Evolutionary conservation across 1,139 yeast species (phyloP), one percentile per base, ranked within the genome.

Genomic region (Yamadazyma epiphylla): DNA sequence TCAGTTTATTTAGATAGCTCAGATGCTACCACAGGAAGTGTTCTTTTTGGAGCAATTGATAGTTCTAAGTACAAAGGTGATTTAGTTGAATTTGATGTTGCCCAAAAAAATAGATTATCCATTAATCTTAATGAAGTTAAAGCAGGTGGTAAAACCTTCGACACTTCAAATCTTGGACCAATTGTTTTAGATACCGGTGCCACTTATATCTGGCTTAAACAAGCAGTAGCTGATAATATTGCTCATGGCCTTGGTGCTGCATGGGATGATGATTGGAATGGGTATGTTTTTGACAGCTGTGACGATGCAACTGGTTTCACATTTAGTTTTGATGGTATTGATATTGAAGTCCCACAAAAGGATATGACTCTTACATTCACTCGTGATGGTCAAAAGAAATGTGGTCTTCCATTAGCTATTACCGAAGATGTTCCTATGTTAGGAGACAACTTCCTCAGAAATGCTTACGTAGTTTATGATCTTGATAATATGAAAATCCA

Each of bases 401-500:
- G 20, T 17, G 20, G 9, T 4, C 30, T 12, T 21, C 39, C n/a
- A 13, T 24, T 20, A 28, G 38, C 4, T 15, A 31, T 3, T 50
- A 43, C 21, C 27, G 11, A 13, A 9, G 27, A 25, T 17, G 5
- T 10, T 35, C 38, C 55, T 27, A 44, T 58, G 28, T 47, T 84
- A 9, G 95, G 95, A 27, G 94, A 83, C 52, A 70, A 77, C 15
- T 77, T 85, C 55, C 58, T 86, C 46, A 67, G 84, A 34, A 64
- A 74, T 30, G 86, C 83, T 5, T 86, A 86, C 50, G 72, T 79
- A 32, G 94, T 85, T 25, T 85, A 73, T 44, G 89, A 86, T 53
- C 58, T 84, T 39, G 86, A 80, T 21, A 70, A 70, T 38, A 54
- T 61, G 32, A 74, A 76, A 48, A 61, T 86, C 14, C 77, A 79